phyloP scores from a whole-genome alignment of 1,284 basidiomycete genomes.

The Serendipita sp. region DNA sequence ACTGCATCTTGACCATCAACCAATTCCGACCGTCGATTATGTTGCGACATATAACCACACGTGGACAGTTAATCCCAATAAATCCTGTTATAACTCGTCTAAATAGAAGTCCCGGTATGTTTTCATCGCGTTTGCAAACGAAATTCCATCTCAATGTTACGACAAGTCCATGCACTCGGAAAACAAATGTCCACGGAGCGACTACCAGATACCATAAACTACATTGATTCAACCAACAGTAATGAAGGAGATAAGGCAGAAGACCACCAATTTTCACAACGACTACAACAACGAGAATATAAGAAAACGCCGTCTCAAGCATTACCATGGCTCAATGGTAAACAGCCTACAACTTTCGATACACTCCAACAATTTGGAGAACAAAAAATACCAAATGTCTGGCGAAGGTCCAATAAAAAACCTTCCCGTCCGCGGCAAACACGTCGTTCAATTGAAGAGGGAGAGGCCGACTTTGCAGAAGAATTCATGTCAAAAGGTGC shows the following conservation, averaged over 20 bases:
- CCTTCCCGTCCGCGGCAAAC: too few relatives aligned
- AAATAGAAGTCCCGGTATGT: background rate
- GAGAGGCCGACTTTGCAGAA: too few relatives aligned
- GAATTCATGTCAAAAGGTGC: too few relatives aligned
- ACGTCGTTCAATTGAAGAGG: too few relatives aligned
- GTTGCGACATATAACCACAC: background rate
- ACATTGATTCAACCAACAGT: background rate
- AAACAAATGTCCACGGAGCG: background rate
- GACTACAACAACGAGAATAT: background rate
- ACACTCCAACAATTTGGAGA: too few relatives aligned
- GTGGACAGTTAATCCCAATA: background rate
- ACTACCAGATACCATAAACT: background rate
- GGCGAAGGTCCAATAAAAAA: too few relatives aligned
- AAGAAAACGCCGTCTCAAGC: background rate
- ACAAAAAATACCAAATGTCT: too few relatives aligned
- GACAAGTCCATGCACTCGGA: too few relatives aligned
- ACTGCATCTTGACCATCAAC: background rate
- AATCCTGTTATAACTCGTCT: background rate
- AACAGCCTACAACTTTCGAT: too few relatives aligned
- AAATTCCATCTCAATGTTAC: background rate
- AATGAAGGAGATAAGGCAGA: background rate
- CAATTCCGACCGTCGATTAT: background rate
- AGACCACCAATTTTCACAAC: background rate
- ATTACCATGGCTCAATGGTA: too few relatives aligned
- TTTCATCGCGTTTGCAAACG: background rate